Percentiles rank a stretch among this genome's conserved stretches.
These are phyloP conservation scores for Acidomyces sp. DNA, from an alignment of 495 filamentous ascomycete species.

Conservation along the genomic window DNA sequence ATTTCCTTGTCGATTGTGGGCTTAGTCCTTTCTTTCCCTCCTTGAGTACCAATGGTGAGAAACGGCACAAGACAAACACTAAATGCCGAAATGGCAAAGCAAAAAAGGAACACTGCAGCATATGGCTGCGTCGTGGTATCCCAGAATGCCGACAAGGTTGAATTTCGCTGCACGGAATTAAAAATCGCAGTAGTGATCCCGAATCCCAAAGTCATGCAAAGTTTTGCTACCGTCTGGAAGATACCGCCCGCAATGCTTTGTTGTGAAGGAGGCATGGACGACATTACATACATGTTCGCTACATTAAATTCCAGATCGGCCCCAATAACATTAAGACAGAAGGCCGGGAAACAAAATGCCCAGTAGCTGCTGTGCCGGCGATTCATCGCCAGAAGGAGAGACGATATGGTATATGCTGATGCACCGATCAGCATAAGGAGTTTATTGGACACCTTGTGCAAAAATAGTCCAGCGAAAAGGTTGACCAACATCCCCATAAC, in stretches of 20 bases:
- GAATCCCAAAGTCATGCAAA: conserved; percentile 28
- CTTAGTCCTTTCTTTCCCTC: too few relatives aligned
- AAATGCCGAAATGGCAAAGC: conserved; percentile 9
- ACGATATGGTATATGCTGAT: conserved; percentile 22
- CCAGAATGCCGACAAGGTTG: conserved; percentile 22
- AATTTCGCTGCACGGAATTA: conserved; percentile 19
- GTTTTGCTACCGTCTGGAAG: conserved; percentile 29
- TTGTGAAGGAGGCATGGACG: conserved; percentile 25
- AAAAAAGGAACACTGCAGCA: conserved; percentile 25
- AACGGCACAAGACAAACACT: conserved; percentile 24
- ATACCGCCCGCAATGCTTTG: conserved; percentile 31
- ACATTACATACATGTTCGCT: conserved; percentile 39
- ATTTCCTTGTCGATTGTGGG: too few relatives aligned
- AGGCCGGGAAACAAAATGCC: conserved; percentile 29
- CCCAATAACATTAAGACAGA: conserved; percentile 27
- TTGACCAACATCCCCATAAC: conserved; percentile 27
- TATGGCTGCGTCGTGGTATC: conserved; percentile 24
- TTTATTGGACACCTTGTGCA: conserved; percentile 31
- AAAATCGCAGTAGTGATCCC: conserved; percentile 30
- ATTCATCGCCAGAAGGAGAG: conserved; percentile 27
- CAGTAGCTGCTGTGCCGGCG: conserved; percentile 26
- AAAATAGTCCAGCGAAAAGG: conserved; percentile 27
- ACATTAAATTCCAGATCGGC: conserved; percentile 45
- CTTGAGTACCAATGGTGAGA: conserved; percentile 28
- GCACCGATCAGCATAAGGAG: conserved; percentile 29